phyloP scores from a whole-genome alignment of 176 grass and related monocot species.

The Hordeum marinum region DNA sequence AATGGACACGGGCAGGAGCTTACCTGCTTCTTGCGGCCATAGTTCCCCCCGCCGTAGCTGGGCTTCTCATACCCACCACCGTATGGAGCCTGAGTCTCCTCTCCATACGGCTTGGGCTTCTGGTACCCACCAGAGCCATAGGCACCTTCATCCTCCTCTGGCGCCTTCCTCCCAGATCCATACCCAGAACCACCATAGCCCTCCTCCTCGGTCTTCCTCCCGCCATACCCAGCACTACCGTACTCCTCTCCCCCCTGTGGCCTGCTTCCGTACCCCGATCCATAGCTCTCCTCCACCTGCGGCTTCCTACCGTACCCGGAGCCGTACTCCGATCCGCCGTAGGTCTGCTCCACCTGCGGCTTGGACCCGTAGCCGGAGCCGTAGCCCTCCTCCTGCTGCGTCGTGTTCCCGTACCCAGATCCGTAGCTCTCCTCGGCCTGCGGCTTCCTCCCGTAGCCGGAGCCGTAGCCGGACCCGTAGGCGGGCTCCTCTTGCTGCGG shows the following conservation, averaged over 20 bases:
- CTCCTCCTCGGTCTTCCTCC: constrained; percentile 36
- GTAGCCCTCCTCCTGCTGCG: constrained; percentile 26
- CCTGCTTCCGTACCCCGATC: constrained; percentile 30
- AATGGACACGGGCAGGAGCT: constrained; percentile 2
- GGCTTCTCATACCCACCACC: constrained; percentile 40
- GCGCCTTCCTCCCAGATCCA: constrained; percentile 28
- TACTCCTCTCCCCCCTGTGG: constrained; percentile 37
- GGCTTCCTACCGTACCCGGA: constrained; percentile 24
- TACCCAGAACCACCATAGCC: constrained; percentile 49
- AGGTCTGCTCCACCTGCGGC: neutral
- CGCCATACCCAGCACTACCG: constrained; percentile 40
- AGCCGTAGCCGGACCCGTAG: constrained; percentile 1
- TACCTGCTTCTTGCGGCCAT: constrained; percentile 65
- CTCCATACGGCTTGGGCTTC: constrained; percentile 42
- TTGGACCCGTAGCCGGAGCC: constrained; percentile 5
- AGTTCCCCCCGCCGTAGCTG: constrained; percentile 35
- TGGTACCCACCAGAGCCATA: constrained; percentile 41
- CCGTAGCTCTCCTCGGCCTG: constrained; percentile 31
- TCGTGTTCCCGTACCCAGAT: constrained; percentile 16
- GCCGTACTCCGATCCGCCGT: constrained; percentile 5
- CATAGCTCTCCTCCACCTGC: constrained; percentile 8
- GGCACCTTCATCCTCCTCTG: constrained; percentile 9
- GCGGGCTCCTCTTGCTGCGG: constrained; percentile 28
- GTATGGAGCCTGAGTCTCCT: constrained; percentile 32
- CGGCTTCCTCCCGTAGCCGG: constrained; percentile 40